phyloP scores from a whole-genome alignment of 2,329 filamentous ascomycete species.

The Cercospora janseana region DNA sequence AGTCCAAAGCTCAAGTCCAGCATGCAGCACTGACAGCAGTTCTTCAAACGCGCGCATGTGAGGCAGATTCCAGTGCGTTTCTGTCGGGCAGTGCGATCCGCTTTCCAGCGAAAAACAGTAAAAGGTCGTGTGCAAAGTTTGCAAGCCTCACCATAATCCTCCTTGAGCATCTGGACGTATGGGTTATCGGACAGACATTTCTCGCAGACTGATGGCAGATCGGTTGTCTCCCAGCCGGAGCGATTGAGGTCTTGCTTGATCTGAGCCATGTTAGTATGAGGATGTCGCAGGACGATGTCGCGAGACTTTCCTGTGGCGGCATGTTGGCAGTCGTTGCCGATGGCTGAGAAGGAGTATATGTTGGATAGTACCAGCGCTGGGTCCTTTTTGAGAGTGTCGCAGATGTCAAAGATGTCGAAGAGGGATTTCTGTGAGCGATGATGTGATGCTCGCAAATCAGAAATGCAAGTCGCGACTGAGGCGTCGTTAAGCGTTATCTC shows the following conservation, averaged over 20 bases:
- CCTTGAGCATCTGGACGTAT: constrained; percentile 98
- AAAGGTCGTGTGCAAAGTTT: constrained; percentile 87
- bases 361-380: too few relatives aligned
- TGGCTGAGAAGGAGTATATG: background rate
- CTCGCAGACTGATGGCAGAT: constrained; percentile 86
- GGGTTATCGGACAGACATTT: constrained; percentile 94
- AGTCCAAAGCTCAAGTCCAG: constrained; percentile 94
- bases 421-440: background rate
- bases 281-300: background rate
- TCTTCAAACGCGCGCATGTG: constrained; percentile 94
- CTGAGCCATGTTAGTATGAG: constrained; percentile 69
- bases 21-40: constrained; percentile 99
- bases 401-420: too few relatives aligned
- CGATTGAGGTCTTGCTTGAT: constrained; percentile 96
- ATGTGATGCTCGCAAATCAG: constrained; percentile 1
- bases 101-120: constrained; percentile 92
- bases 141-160: constrained; percentile 76
- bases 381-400: too few relatives aligned
- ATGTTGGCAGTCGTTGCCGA: background rate
- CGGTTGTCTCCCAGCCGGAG: constrained; percentile 91
- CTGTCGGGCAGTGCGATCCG: constrained; percentile 84
- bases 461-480: constrained; percentile 3
- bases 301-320: background rate
- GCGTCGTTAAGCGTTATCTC: background rate
- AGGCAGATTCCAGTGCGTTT: constrained; percentile 95